Evolutionary conservation across 371 early-diverging fungal species (phyloP).

Genomic region (Mucor indicus): DNA sequence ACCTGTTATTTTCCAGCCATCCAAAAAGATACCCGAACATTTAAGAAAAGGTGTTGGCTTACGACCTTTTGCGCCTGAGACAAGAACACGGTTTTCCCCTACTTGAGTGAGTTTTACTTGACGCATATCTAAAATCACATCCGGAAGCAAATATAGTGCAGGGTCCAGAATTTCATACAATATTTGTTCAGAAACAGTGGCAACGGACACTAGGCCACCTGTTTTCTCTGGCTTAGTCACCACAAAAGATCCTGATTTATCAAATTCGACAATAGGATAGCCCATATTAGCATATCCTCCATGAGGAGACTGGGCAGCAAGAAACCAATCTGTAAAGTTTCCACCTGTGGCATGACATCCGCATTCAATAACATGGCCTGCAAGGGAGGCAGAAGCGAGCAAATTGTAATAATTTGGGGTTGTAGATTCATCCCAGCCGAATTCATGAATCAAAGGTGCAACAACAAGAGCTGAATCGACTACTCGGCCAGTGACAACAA

Average conservation of each 20-base stretch:
- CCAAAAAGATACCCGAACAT: slow-evolving; percentile 67
- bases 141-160: slow-evolving; percentile 67
- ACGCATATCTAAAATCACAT: slow-evolving; percentile 72
- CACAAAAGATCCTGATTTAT: slow-evolving; percentile 53
- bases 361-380: slow-evolving; percentile 78
- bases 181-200: slow-evolving; percentile 70
- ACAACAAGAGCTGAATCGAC: slow-evolving; percentile 66
- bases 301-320: slow-evolving; percentile 53
- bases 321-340: slow-evolving; percentile 76
- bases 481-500: slow-evolving; percentile 73
- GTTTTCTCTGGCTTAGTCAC: slow-evolving; percentile 72
- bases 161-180: slow-evolving; percentile 73
- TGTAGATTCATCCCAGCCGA: slow-evolving; percentile 17
- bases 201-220: slow-evolving; percentile 65
- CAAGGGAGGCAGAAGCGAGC: slow-evolving; percentile 68
- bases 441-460: slow-evolving; percentile 23
- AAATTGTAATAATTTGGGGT: slow-evolving; percentile 52
- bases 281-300: slow-evolving; percentile 75
- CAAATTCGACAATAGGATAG: slow-evolving; percentile 70
- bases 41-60: slow-evolving; percentile 66
- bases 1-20: slow-evolving; percentile 67
- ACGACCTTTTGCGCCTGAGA: slow-evolving; percentile 66
- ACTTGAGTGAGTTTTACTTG: slow-evolving; percentile 56
- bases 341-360: slow-evolving; percentile 78
- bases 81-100: slow-evolving; percentile 59